These are phyloP conservation scores for Malus orientalis DNA, from an alignment of 306 rosid genomes.

Conservation along the genomic window DNA sequence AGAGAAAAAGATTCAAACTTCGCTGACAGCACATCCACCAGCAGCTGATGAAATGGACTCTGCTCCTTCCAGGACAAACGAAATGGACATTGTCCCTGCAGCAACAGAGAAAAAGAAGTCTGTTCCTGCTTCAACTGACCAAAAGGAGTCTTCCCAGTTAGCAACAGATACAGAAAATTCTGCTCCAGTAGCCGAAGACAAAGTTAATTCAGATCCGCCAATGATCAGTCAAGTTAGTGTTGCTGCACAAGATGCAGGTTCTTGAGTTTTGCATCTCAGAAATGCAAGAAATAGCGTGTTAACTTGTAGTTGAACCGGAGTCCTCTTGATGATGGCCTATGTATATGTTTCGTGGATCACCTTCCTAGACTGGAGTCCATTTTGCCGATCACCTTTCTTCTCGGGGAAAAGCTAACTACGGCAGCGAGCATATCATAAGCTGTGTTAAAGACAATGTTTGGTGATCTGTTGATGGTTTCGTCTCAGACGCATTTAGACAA, in stretches of 20 bases:
- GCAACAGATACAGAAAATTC: constrained; percentile 14
- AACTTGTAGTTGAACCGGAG: neutral
- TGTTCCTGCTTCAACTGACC: constrained; percentile 3
- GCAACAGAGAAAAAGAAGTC: constrained; percentile 14
- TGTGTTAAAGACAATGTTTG: neutral
- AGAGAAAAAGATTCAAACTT: constrained; percentile 26
- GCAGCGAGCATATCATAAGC: neutral
- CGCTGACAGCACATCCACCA: constrained; percentile 22
- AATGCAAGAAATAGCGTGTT: neutral
- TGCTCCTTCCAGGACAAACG: constrained; percentile 13
- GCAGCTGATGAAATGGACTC: constrained; percentile 22
- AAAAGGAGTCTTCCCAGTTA: constrained; percentile 13
- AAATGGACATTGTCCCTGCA: constrained; percentile 9
- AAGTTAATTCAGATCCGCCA: constrained; percentile 26
- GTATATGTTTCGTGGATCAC: neutral
- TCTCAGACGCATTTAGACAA: constrained; percentile 1
- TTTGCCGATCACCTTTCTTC: neutral
- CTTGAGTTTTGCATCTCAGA: constrained; percentile 17
- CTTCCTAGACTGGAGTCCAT: neutral
- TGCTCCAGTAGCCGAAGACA: constrained; percentile 8
- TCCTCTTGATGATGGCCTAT: neutral
- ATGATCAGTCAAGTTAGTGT: constrained; percentile 24
- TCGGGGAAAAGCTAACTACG: neutral
- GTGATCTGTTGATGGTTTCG: neutral
- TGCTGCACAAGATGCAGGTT: constrained; percentile 33